Evolutionary conservation across 2,329 filamentous ascomycete species (phyloP).

Genomic region (Alternaria infectoria): DNA sequence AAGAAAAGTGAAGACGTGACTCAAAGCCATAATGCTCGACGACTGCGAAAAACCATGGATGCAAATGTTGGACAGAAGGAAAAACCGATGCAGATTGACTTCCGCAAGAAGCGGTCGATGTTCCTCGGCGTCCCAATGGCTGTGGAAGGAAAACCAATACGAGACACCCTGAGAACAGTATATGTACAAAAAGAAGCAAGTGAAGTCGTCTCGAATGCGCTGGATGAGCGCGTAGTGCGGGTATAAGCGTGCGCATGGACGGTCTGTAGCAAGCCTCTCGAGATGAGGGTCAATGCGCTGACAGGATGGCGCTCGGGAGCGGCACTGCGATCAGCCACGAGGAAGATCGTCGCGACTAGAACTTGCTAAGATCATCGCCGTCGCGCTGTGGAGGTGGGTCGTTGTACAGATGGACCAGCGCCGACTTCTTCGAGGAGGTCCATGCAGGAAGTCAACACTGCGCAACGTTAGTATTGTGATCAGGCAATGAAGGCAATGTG

Average conservation of each 20-base stretch:
- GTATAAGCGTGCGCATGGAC: slow-evolving; percentile 10
- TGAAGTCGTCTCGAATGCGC: slow-evolving; percentile 12
- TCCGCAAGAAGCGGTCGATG: slow-evolving; percentile 15
- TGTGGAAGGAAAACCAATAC: slow-evolving; percentile 19
- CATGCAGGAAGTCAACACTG: slow-evolving; percentile 61
- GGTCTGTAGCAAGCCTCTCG: slow-evolving; percentile 13
- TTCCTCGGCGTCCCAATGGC: slow-evolving; percentile 18
- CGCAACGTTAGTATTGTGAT: slow-evolving; percentile 14
- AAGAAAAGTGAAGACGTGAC: slow-evolving; percentile 17
- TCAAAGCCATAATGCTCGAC: slow-evolving; percentile 4
- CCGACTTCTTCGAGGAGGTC: slow-evolving; percentile 58
- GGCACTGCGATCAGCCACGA: slow-evolving; percentile 24
- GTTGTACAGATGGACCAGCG: slow-evolving; percentile 40
- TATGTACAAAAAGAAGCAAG: slow-evolving; percentile 36
- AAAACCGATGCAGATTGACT: slow-evolving; percentile 20
- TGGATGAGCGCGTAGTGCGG: slow-evolving; percentile 15
- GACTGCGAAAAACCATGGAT: slow-evolving; percentile 2
- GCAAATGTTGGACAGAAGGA: slow-evolving; percentile 15
- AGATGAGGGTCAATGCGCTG: slow-evolving; percentile 20
- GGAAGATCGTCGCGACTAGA: slow-evolving; percentile 14
- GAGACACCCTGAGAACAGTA: slow-evolving; percentile 27
- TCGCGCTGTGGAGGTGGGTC: slow-evolving; percentile 38
- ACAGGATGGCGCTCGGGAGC: slow-evolving; percentile 14
- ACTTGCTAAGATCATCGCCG: slow-evolving; percentile 36
- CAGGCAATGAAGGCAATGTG: background rate